phyloP scores from a whole-genome alignment of 2,329 filamentous ascomycete genomes.

The Talaromyces islandicus region DNA sequence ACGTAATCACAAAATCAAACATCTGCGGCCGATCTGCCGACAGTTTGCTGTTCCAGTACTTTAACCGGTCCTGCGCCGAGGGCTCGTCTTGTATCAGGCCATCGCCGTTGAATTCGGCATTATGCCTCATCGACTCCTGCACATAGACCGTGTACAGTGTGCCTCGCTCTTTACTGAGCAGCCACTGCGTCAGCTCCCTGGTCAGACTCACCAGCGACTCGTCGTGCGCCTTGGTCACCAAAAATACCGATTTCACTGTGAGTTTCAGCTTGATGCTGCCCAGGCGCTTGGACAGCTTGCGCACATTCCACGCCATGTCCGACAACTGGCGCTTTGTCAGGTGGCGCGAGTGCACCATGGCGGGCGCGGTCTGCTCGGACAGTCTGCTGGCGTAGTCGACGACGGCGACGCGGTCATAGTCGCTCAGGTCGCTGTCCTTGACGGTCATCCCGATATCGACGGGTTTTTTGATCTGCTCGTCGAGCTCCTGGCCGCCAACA shows the following conservation, averaged over 20 bases:
- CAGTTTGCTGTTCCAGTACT: constrained; percentile 78
- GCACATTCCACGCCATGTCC: constrained; percentile 94
- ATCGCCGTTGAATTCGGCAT: constrained; percentile 66
- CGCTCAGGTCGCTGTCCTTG: constrained; percentile 5
- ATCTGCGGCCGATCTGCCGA: constrained; percentile 72
- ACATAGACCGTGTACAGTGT: constrained; percentile 72
- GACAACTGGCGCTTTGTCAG: constrained; percentile 91
- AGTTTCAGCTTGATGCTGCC: constrained; percentile 78
- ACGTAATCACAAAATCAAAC: constrained; percentile 89
- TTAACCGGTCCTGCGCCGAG: constrained; percentile 53
- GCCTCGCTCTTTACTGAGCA: constrained; percentile 64
- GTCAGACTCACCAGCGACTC: constrained; percentile 71
- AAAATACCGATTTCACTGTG: constrained; percentile 73
- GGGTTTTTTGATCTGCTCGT: neutral
- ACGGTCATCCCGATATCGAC: constrained; percentile 1
- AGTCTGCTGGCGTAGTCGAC: constrained; percentile 19
- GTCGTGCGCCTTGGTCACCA: constrained; percentile 91
- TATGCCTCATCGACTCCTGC: constrained; percentile 66
- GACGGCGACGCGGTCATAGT: constrained; percentile 19
- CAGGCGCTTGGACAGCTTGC: constrained; percentile 80
- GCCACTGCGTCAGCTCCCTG: constrained; percentile 70
- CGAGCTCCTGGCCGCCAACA: no score
- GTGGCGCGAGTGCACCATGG: constrained; percentile 60
- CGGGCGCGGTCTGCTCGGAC: constrained; percentile 22
- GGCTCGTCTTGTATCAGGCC: constrained; percentile 61